phyloP scores from a whole-genome alignment of 75 land plant genomes.

The Cunninghamia lanceolata region DNA sequence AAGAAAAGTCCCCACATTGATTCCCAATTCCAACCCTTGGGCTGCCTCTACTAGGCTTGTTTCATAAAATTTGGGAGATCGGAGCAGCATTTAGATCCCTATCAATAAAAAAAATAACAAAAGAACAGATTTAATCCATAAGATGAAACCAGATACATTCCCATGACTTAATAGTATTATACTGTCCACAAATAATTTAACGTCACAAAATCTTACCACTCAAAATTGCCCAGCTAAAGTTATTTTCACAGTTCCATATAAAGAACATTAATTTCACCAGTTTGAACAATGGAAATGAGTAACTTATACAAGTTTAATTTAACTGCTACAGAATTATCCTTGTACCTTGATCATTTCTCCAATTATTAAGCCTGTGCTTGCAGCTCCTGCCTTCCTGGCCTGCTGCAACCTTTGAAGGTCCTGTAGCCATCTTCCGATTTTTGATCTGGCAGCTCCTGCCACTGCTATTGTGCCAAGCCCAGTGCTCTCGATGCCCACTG shows the following conservation, averaged over 20 bases:
- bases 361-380: conserved; percentile 67
- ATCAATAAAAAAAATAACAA: background rate
- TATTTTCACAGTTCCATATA: background rate
- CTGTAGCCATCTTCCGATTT: conserved; percentile 88
- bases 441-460: conserved; percentile 73
- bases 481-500: conserved; percentile 45
- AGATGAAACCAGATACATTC: background rate
- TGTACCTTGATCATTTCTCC: conserved; percentile 84
- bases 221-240: background rate
- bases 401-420: conserved; percentile 79
- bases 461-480: conserved; percentile 61
- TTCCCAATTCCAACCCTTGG: background rate
- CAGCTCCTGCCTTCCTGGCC: conserved; percentile 78
- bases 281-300: background rate
- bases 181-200: background rate
- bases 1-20: background rate
- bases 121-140: background rate
- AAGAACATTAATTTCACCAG: background rate
- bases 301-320: background rate
- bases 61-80: background rate
- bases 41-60: background rate
- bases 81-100: background rate
- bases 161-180: background rate
- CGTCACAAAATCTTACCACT: background rate
- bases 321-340: background rate